phyloP scores from a whole-genome alignment of 805 yeast species.

The Teunomyces funiuensis region DNA sequence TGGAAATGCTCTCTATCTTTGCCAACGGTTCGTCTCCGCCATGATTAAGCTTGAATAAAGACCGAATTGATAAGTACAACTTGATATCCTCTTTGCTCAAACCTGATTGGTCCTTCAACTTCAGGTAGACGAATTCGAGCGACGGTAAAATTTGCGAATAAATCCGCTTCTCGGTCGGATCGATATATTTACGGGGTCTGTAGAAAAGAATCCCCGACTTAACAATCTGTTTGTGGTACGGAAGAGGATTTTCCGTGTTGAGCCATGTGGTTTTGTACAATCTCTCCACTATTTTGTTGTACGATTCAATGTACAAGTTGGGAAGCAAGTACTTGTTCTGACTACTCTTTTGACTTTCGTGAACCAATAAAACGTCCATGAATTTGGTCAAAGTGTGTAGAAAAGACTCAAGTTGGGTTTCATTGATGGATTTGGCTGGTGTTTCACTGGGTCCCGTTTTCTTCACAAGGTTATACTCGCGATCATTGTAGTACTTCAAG shows the following conservation, averaged over 20 bases:
- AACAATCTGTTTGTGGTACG: slow-evolving; percentile 26
- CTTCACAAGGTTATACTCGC: slow-evolving; percentile 21
- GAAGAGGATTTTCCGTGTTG: slow-evolving; percentile 13
- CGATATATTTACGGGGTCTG: slow-evolving; percentile 23
- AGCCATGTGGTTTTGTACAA: slow-evolving; percentile 28
- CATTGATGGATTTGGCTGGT: slow-evolving; percentile 20
- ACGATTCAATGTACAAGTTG: slow-evolving; percentile 22
- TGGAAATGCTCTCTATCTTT: slow-evolving; percentile 11
- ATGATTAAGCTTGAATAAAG: slow-evolving; percentile 16
- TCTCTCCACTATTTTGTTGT: slow-evolving; percentile 23
- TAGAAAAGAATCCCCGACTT: slow-evolving; percentile 30
- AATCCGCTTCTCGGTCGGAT: slow-evolving; percentile 16
- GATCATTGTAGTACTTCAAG: slow-evolving; percentile 28
- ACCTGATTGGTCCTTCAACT: slow-evolving; percentile 16
- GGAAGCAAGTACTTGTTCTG: slow-evolving; percentile 17
- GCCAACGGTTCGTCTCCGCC: slow-evolving; percentile 14
- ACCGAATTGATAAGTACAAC: slow-evolving; percentile 19
- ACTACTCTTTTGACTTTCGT: slow-evolving; percentile 13
- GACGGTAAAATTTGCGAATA: slow-evolving; percentile 22
- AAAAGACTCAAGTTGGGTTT: slow-evolving; percentile 21
- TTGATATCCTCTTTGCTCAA: slow-evolving; percentile 17
- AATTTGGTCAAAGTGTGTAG: slow-evolving; percentile 22
- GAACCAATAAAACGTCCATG: slow-evolving; percentile 23
- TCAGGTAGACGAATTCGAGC: slow-evolving; percentile 22
- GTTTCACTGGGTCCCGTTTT: background rate